Evolutionary conservation across 495 filamentous ascomycete genomes (phyloP), one percentile per base, ranked within the genome.

Genomic region (Hypoxylon rickii): DNA sequence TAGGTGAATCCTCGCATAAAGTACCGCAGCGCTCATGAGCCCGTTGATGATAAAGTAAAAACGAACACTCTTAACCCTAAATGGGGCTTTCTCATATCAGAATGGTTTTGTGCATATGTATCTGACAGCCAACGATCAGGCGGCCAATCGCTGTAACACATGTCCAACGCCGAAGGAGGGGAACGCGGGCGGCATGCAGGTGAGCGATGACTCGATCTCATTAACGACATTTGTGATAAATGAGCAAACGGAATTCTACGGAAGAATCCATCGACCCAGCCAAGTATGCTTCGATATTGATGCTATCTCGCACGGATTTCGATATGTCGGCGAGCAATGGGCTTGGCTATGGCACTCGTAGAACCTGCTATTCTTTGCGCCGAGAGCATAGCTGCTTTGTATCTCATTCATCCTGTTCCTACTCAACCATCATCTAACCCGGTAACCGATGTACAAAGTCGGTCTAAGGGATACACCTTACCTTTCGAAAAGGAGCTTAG

Each of bases 401-500:
- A 67, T 53, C 40, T 71, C 24, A 56, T 71, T 20, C 68, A 71
- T 54, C 36, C 38, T 31, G 33, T 71, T n/a, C 68, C 66, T 41
- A 31, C 26, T 34, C 52, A 22, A 16, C 66, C 64, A 10, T 64
- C 64, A 10, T 55, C 47, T 3, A 71, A 71, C 37, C 33, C 51
- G 16, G 42, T 61, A 13, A 50, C 60, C 7, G 10, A 39, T 8
- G 21, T 37, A 33, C 59, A 64, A 10, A 12, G 7, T 24, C 51
- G 50, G 5, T 22, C 40, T 3, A 7, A 16, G 4, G 47, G 48
- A 1, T 60, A 64, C 41, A 57, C 51, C 7, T 58, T 78, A 32
- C 62, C 74, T 7, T 65, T 73, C 19, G 55, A 64, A 17, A 51
- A 61, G 19, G 75, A 78, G 48, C 39, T 42, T 7, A 45, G 39